A percentile compares a stretch with the other conserved stretches of the same genome.
Evolutionary conservation across 352 stramenopile species (phyloP).

Genomic region (Phytopythium helicoides): DNA sequence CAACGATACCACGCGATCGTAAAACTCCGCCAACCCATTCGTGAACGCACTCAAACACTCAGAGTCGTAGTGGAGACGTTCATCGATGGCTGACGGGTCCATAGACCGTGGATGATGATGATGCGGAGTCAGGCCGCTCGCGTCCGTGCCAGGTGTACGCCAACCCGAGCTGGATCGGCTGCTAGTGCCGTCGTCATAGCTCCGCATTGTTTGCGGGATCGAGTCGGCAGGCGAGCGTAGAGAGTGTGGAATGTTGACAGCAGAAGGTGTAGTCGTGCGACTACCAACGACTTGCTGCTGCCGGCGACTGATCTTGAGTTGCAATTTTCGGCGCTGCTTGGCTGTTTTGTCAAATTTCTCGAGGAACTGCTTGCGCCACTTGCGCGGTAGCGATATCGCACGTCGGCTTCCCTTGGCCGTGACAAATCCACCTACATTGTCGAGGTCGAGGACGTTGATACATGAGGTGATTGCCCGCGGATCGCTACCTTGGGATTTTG

Average conservation of each 20-base stretch:
- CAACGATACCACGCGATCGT: constrained; percentile 51
- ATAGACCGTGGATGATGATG: constrained; percentile 1
- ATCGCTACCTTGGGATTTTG: constrained; percentile 46
- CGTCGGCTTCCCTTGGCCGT: constrained; percentile 57
- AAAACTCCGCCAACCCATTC: constrained; percentile 59
- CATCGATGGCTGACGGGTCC: constrained; percentile 30
- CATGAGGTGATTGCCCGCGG: constrained; percentile 47
- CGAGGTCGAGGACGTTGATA: constrained; percentile 71
- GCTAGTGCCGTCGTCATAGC: constrained; percentile 34
- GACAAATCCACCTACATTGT: constrained; percentile 44
- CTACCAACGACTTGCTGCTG: constrained; percentile 24
- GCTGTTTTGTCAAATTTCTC: constrained; percentile 69
- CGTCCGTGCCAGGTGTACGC: constrained; percentile 7
- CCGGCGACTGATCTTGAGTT: constrained; percentile 43
- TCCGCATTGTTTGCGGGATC: constrained; percentile 29
- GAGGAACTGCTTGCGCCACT: constrained; percentile 75
- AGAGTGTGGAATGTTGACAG: constrained; percentile 16
- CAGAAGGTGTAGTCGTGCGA: constrained; percentile 37
- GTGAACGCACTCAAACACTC: constrained; percentile 59
- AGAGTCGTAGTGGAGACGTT: constrained; percentile 59
- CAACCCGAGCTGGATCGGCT: constrained; percentile 43
- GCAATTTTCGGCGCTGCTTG: constrained; percentile 58
- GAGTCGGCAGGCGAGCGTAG: constrained; percentile 29
- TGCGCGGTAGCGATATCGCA: constrained; percentile 60
- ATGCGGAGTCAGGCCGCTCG: neutral